Conservation (phyloP, 345 rosid species). For the Eutrema yunnanense region DNA sequence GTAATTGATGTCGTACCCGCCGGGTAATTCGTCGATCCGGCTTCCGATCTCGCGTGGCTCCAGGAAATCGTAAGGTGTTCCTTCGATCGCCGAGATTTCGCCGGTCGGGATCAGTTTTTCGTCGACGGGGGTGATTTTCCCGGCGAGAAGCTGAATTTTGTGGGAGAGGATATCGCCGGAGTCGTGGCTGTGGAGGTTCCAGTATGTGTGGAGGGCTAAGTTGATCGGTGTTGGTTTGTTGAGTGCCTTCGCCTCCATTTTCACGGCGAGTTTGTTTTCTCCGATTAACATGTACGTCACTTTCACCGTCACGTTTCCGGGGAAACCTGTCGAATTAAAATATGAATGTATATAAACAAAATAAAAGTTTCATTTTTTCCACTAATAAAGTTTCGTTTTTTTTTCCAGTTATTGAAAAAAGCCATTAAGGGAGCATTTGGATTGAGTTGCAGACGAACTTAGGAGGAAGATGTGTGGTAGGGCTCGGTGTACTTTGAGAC, state of each 20-base stretch:
- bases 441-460: too few species aligned
- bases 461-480: too few species aligned
- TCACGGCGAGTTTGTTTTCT: slow-evolving; percentile 43
- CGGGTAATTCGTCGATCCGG: slow-evolving; percentile 38
- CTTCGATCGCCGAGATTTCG: slow-evolving; percentile 27
- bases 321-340: slow-evolving; percentile 49
- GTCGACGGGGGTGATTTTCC: slow-evolving; percentile 58
- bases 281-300: slow-evolving; percentile 60
- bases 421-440: too few species aligned
- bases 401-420: too few species aligned
- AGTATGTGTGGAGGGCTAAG: slow-evolving; percentile 70
- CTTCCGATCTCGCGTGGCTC: slow-evolving; percentile 40
- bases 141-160: slow-evolving; percentile 45
- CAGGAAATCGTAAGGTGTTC: slow-evolving; percentile 68
- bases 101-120: slow-evolving; percentile 76
- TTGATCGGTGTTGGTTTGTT: slow-evolving; percentile 67
- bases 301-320: slow-evolving; percentile 51
- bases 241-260: slow-evolving; percentile 52
- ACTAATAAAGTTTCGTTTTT: neutral
- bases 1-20: slow-evolving; percentile 80
- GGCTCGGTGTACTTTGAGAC: too few species aligned
- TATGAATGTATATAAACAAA: neutral
- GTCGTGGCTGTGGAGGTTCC: slow-evolving; percentile 72
- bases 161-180: slow-evolving; percentile 66
- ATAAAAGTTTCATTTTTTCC: too few species aligned